phyloP scores from a whole-genome alignment of 2,329 filamentous ascomycete genomes.

The Aspergillus sp. region DNA sequence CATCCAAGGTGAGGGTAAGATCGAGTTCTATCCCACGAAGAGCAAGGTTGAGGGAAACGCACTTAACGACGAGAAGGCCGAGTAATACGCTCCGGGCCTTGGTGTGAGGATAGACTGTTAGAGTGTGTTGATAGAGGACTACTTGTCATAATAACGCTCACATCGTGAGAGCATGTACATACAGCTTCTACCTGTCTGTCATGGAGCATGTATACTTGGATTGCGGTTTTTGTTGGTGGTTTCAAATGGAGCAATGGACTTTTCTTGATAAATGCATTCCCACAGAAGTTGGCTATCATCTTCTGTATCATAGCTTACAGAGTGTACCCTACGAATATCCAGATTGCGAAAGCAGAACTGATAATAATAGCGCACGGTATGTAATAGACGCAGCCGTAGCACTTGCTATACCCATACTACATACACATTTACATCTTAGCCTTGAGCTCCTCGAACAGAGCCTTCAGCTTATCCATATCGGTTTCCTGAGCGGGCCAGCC shows the following conservation, averaged over 20 bases:
- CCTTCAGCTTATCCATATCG: conserved; percentile 82
- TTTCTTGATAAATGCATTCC: not conserved
- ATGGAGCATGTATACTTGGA: not conserved
- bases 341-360: not conserved
- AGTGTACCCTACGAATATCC: not conserved
- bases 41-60: conserved; percentile 20
- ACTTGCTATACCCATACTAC: not conserved
- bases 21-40: conserved; percentile 67
- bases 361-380: not conserved
- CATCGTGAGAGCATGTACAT: not conserved
- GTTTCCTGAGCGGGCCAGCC: conserved; percentile 74
- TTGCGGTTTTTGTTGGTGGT: not conserved
- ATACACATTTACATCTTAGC: conserved; percentile 69
- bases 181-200: not conserved
- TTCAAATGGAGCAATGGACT: not conserved
- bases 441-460: conserved; percentile 80
- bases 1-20: conserved; percentile 65
- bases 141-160: not conserved
- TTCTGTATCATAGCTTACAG: not conserved
- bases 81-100: not conserved
- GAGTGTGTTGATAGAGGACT: conserved; percentile 1
- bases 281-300: too few relatives aligned
- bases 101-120: not conserved
- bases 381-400: not conserved
- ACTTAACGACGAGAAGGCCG: conserved; percentile 1